phyloP scores from a whole-genome alignment of 176 grass and related monocot genomes.

The Oryza glaberrima region DNA sequence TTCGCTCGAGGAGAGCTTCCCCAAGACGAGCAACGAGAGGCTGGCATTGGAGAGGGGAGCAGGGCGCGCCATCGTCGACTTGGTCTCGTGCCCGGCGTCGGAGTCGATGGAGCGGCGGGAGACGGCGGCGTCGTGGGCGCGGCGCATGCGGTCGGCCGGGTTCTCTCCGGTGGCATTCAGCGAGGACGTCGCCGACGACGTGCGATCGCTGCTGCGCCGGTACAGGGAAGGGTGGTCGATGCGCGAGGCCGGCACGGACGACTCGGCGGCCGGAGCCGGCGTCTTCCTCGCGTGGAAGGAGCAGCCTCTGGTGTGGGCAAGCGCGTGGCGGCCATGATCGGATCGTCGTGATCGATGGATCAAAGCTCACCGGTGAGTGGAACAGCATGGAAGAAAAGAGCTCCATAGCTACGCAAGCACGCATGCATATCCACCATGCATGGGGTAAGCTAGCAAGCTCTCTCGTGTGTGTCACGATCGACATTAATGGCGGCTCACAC shows the following conservation, averaged over 20 bases:
- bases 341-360: not conserved
- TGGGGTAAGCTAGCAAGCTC: not conserved
- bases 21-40: constrained; percentile 86
- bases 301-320: constrained; percentile 93
- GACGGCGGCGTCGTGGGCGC: constrained; percentile 67
- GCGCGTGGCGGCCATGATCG: constrained; percentile 84
- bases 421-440: constrained; percentile 38
- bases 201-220: constrained; percentile 79
- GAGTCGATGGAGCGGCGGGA: constrained; percentile 87
- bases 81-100: constrained; percentile 76
- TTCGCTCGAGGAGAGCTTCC: constrained; percentile 91
- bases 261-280: constrained; percentile 62
- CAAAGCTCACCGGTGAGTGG: constrained; percentile 30
- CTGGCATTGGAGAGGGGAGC: constrained; percentile 79
- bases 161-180: constrained; percentile 81
- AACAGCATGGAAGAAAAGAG: constrained; percentile 16
- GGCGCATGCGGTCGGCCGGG: constrained; percentile 63
- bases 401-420: constrained; percentile 5
- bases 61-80: constrained; percentile 76
- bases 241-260: constrained; percentile 51
- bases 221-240: constrained; percentile 95
- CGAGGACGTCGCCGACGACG: constrained; percentile 93
- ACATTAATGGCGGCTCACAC: constrained; percentile 37
- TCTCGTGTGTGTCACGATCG: constrained; percentile 27
- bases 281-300: constrained; percentile 95